Base-by-base conservation (phyloP, 2,329 filamentous ascomycete genomes). In the Aspergillus quadrilineatus region DNA sequence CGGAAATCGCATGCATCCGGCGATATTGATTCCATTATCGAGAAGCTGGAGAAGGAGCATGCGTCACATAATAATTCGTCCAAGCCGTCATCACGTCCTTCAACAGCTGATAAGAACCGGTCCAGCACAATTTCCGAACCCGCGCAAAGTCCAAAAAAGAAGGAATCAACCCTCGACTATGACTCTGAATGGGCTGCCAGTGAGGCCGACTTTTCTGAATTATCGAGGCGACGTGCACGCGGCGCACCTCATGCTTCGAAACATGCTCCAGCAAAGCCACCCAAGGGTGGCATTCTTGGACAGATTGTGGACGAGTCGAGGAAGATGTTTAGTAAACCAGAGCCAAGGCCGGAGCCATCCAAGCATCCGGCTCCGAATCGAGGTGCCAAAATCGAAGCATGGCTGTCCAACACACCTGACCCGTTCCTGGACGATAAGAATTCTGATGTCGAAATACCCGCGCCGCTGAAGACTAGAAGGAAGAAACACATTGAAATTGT, bases 381-480 rank as follows among this genome's bases (percentile, higher is more conserved):
- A 45, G 74, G 79, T 12, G 77, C 79, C 51, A 82, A 83, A 47
- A 80, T 88, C 28, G 82, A 87, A 69, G 82, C 83, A 48, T 88
- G 85, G 85, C 77, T 88, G 5, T 79, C 79, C 2, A 75, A 75
- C 51, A 84, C 82, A 2, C 76, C 80, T 7, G 82, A 85, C 67
- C 81, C 82, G 2, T 83, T 85, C 56, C 58, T 78, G 47, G 80
- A 82, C n/a, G 67, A 67, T 22, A 62, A 67, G 32, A 64, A 67
- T 22, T 62, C 65, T 3, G 65, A 67, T 29, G 72, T 68, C 43
- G 74, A 77, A 46, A 66, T 77, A 34, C 75, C 76, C 7, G 70
- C 71, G 28, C 75, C 75, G 8, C 54, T 77, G 30, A 75, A 75
- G 50, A 74, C 74, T 49, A 76, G 76, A 36, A 70, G 72, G 4